phyloP scores from a whole-genome alignment of 331 rosid genomes.

The Saraca asoca region DNA sequence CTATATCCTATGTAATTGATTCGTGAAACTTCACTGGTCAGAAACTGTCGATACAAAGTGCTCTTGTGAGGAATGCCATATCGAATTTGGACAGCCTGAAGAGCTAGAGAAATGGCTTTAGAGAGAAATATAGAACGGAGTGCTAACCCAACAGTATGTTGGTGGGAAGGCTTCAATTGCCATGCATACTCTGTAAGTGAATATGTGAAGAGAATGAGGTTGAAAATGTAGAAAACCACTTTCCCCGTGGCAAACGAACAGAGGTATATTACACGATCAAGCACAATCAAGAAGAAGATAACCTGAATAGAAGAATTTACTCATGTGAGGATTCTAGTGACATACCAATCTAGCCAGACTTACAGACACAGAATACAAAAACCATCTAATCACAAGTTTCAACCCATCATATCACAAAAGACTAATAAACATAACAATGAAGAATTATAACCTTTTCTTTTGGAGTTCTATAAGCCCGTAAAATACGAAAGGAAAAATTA shows the following conservation, averaged over 20 bases:
- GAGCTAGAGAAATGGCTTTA: slow-evolving; percentile 79
- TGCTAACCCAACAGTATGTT: slow-evolving; percentile 65
- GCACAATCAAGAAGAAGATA: slow-evolving; percentile 94
- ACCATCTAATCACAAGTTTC: slow-evolving; percentile 24
- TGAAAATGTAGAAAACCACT: slow-evolving; percentile 92
- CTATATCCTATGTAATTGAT: slow-evolving; percentile 87
- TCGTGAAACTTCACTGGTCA: slow-evolving; percentile 92
- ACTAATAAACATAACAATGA: too few relatives aligned
- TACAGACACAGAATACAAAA: slow-evolving; percentile 28
- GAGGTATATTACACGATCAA: slow-evolving; percentile 94
- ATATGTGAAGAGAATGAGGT: slow-evolving; percentile 88
- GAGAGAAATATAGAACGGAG: slow-evolving; percentile 91
- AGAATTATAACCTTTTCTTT: slow-evolving; percentile 17
- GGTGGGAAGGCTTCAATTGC: slow-evolving; percentile 71
- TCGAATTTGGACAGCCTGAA: slow-evolving; percentile 91
- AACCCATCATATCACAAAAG: slow-evolving; percentile 11
- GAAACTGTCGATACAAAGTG: slow-evolving; percentile 88
- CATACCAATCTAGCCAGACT: slow-evolving; percentile 29
- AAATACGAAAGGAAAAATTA: slow-evolving; percentile 3
- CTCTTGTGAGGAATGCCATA: slow-evolving; percentile 88
- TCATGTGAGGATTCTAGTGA: slow-evolving; percentile 38
- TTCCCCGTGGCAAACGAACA: slow-evolving; percentile 91
- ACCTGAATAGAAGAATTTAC: slow-evolving; percentile 60
- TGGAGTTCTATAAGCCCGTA: neutral
- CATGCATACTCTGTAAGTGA: slow-evolving; percentile 91